Evolutionary conservation across 805 yeast species (phyloP).

Genomic region (Kockiozyma suomiensis): DNA sequence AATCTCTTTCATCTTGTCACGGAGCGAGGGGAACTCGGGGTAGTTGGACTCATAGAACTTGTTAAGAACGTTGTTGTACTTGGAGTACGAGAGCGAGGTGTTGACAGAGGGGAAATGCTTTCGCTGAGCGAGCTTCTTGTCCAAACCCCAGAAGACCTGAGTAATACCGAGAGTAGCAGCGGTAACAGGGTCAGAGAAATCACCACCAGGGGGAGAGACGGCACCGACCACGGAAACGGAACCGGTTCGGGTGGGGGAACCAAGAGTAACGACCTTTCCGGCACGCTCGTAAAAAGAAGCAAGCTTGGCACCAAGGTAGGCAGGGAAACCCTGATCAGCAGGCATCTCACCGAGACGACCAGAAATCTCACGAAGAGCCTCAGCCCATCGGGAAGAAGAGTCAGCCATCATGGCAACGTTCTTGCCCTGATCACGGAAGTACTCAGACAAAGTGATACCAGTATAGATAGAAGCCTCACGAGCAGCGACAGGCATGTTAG

Average conservation of each 20-base stretch:
- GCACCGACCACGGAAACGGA: slow-evolving; percentile 99
- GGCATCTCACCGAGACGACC: slow-evolving; percentile 99
- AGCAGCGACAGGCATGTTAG: slow-evolving; percentile 99
- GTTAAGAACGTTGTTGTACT: slow-evolving; percentile 84
- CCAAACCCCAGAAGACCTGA: slow-evolving; percentile 99
- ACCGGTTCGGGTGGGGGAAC: slow-evolving; percentile 95
- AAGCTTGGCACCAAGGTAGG: slow-evolving; percentile 96
- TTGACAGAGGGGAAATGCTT: slow-evolving; percentile 99
- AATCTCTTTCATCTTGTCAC: slow-evolving; percentile 92
- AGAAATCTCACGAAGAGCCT: slow-evolving; percentile 98
- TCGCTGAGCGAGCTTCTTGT: slow-evolving; percentile 98
- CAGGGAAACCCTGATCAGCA: slow-evolving; percentile 99
- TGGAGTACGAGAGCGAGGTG: slow-evolving; percentile 94
- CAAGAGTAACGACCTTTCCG: slow-evolving; percentile 92
- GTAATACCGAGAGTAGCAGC: slow-evolving; percentile 98
- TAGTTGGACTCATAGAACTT: slow-evolving; percentile 82
- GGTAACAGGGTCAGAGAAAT: slow-evolving; percentile 99
- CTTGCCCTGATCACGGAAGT: slow-evolving; percentile 99
- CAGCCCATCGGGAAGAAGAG: slow-evolving; percentile 99
- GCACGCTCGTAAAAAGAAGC: slow-evolving; percentile 99
- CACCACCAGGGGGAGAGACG: slow-evolving; percentile 99
- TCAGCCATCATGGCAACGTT: slow-evolving; percentile 99
- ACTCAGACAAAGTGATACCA: slow-evolving; percentile 97
- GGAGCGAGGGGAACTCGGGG: slow-evolving; percentile 87
- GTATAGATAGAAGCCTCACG: slow-evolving; percentile 99